Evolutionary conservation across 2,329 filamentous ascomycete species (phyloP).

Genomic region (Trichoderma oligosporum): DNA sequence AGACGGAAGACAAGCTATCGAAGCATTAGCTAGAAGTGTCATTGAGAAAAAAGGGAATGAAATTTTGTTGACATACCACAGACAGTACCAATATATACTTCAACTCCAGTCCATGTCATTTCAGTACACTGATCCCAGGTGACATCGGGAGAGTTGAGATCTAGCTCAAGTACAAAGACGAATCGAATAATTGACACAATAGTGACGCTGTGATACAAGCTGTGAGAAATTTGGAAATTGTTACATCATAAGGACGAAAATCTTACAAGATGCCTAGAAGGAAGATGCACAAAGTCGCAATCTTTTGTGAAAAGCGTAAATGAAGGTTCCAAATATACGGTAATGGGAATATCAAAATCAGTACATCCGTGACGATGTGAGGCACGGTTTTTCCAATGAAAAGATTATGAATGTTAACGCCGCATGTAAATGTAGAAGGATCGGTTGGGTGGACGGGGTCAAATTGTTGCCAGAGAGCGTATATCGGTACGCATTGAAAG

Average conservation of each 20-base stretch:
- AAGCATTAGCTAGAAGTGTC: neutral
- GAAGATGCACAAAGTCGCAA: constrained; percentile 25
- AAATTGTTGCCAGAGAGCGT: constrained; percentile 22
- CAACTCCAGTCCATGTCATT: constrained; percentile 24
- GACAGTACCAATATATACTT: constrained; percentile 26
- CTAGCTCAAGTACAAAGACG: constrained; percentile 14
- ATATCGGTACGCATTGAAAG: constrained; percentile 23
- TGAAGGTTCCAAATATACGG: constrained; percentile 26
- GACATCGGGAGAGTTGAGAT: constrained; percentile 24
- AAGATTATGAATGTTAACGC: constrained; percentile 23
- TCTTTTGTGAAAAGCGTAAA: constrained; percentile 24
- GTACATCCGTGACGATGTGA: constrained; percentile 27
- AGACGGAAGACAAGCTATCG: constrained; percentile 12
- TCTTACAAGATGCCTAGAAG: constrained; percentile 25
- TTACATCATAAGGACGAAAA: neutral
- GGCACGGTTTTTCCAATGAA: constrained; percentile 27
- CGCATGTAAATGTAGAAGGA: constrained; percentile 14
- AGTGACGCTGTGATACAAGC: constrained; percentile 12
- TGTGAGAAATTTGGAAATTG: neutral
- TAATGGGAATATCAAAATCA: constrained; percentile 27
- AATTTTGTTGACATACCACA: constrained; percentile 26
- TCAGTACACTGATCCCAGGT: constrained; percentile 25
- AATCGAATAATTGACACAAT: constrained; percentile 22
- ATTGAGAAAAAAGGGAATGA: neutral
- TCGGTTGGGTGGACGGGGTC: constrained; percentile 17